A percentile compares a stretch with the other conserved stretches of the same genome.
Evolutionary conservation across 2,329 filamentous ascomycete species (phyloP).

Genomic region (Xylaria sp.): DNA sequence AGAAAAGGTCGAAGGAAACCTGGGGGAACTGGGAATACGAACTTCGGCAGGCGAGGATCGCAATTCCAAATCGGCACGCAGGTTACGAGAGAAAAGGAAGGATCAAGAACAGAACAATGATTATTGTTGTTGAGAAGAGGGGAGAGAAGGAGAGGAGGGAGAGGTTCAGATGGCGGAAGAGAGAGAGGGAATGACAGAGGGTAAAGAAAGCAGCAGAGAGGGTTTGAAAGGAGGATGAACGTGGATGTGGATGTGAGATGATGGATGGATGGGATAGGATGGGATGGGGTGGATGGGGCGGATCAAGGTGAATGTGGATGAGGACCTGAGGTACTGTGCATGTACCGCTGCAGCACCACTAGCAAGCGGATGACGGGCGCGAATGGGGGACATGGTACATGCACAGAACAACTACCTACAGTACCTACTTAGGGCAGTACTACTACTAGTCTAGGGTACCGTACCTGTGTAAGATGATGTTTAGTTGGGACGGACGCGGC

Average conservation of each 20-base stretch:
- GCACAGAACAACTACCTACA: too few species aligned
- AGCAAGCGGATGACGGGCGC: too few species aligned
- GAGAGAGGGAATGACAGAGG: slow-evolving; percentile 38
- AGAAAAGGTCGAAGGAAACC: slow-evolving; percentile 26
- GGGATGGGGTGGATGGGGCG: slow-evolving; percentile 9
- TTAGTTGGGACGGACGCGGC: slow-evolving; percentile 20
- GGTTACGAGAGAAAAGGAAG: slow-evolving; percentile 29
- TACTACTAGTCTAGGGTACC: neutral
- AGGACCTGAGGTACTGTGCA: neutral
- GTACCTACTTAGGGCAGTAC: neutral
- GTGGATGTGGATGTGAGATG: slow-evolving; percentile 20
- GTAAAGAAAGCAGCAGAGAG: slow-evolving; percentile 32
- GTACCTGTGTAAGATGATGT: neutral
- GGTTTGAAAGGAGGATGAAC: slow-evolving; percentile 35
- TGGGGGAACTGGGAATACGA: slow-evolving; percentile 14
- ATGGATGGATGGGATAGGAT: slow-evolving; percentile 17
- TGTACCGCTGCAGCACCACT: neutral
- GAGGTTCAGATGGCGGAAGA: slow-evolving; percentile 30
- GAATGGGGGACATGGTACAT: too few species aligned
- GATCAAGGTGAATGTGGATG: slow-evolving; percentile 1
- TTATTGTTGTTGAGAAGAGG: slow-evolving; percentile 35
- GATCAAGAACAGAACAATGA: slow-evolving; percentile 39
- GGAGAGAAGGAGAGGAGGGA: slow-evolving; percentile 35
- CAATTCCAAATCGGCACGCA: slow-evolving; percentile 24
- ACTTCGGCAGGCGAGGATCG: slow-evolving; percentile 14